Evolutionary conservation across 2,329 filamentous ascomycete species (phyloP).

Genomic region (Beauveria sp.): DNA sequence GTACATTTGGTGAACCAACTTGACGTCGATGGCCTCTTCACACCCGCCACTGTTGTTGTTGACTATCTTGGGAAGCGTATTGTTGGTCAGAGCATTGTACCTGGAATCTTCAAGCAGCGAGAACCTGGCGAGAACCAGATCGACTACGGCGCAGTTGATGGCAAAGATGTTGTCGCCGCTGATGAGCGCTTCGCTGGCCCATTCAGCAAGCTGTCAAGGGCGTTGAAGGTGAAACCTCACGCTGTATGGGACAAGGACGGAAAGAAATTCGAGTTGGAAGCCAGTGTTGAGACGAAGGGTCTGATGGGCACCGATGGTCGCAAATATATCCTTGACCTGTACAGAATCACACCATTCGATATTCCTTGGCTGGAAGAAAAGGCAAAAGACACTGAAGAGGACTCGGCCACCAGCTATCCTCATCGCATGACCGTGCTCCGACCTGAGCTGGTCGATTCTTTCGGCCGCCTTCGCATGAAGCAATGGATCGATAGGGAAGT

Average conservation of each 20-base stretch:
- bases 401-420: conserved; percentile 58
- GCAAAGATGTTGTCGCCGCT: conserved; percentile 88
- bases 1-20: conserved; percentile 95
- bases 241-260: conserved; percentile 96
- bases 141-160: conserved; percentile 95
- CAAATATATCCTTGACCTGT: conserved; percentile 95
- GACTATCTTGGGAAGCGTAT: conserved; percentile 97
- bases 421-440: conserved; percentile 94
- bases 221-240: conserved; percentile 87
- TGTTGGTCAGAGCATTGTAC: conserved; percentile 95
- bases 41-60: conserved; percentile 89
- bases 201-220: conserved; percentile 86
- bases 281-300: conserved; percentile 95
- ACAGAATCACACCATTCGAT: conserved; percentile 88
- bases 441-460: conserved; percentile 80
- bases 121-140: conserved; percentile 98
- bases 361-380: conserved; percentile 82
- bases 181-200: conserved; percentile 77
- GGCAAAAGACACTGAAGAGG: conserved; percentile 37
- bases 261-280: conserved; percentile 83
- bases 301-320: conserved; percentile 93
- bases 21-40: conserved; percentile 90
- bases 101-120: conserved; percentile 97
- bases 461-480: conserved; percentile 77
- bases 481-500: conserved; percentile 81